These are phyloP conservation scores for Amanita jacksonii DNA, from an alignment of 768 basidiomycete genomes.

Conservation along the genomic window DNA sequence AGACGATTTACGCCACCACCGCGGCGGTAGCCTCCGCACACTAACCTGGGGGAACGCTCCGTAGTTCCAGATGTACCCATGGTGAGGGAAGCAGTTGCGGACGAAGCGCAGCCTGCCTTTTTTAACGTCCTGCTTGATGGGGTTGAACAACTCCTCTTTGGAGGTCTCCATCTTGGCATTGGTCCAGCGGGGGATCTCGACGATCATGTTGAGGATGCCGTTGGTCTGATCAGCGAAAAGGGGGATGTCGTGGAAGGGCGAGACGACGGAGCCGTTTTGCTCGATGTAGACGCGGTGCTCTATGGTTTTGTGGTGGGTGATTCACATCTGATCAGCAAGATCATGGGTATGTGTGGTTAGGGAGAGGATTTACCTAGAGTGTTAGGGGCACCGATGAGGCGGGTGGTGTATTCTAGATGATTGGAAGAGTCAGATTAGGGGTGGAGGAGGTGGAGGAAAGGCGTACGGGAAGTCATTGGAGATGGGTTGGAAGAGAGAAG, in stretches of 20 bases:
- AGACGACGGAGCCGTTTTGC: constrained; percentile 75
- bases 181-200: constrained; percentile 98
- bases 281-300: constrained; percentile 96
- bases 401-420: constrained; percentile 53
- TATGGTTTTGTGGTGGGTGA: constrained; percentile 19
- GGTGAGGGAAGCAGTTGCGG: constrained; percentile 99
- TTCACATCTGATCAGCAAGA: constrained; percentile 14
- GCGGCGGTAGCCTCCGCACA: too few relatives aligned
- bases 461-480: constrained; percentile 50
- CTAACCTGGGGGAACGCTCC: constrained; percentile 95
- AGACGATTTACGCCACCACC: too few relatives aligned
- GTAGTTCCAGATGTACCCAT: constrained; percentile 99
- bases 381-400: constrained; percentile 82
- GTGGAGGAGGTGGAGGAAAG: constrained; percentile 7
- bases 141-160: constrained; percentile 98
- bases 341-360: too few relatives aligned
- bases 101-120: constrained; percentile 94
- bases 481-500: constrained; percentile 36
- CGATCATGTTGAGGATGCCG: constrained; percentile 97
- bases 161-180: constrained; percentile 99
- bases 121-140: constrained; percentile 99
- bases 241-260: constrained; percentile 93
- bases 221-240: constrained; percentile 94
- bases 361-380: constrained; percentile 64
- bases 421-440: constrained; percentile 8